Evolutionary conservation across 2,329 filamentous ascomycete species (phyloP).

Genomic region (Colletotrichum somersetense): DNA sequence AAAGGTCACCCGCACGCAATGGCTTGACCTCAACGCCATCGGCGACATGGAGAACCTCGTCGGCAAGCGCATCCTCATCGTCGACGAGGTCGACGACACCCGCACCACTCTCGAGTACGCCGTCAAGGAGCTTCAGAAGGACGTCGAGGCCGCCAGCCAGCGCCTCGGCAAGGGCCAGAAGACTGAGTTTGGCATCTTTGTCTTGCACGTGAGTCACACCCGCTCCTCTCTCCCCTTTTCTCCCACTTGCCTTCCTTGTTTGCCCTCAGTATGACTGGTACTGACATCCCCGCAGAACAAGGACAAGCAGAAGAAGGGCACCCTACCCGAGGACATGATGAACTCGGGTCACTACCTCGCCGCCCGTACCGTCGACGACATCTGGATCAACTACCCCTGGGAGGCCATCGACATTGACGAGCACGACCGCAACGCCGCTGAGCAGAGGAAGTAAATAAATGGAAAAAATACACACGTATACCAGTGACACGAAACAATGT

Average conservation of each 20-base stretch:
- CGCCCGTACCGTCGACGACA: conserved; percentile 88
- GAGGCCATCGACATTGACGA: conserved; percentile 94
- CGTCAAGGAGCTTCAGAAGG: conserved; percentile 92
- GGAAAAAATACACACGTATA: conserved; percentile 4
- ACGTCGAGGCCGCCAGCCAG: conserved; percentile 84
- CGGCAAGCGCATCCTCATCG: conserved; percentile 91
- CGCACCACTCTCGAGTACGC: conserved; percentile 95
- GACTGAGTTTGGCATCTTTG: conserved; percentile 94
- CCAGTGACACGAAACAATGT: conserved; percentile 14
- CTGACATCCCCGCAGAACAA: conserved; percentile 78
- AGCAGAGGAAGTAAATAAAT: conserved; percentile 51
- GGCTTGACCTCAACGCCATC: conserved; percentile 90
- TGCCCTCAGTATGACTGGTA: conserved; percentile 15
- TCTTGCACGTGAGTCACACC: conserved; percentile 79
- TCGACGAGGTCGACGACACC: conserved; percentile 96
- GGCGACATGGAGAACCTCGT: conserved; percentile 88
- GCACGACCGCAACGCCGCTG: conserved; percentile 80
- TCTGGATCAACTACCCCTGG: conserved; percentile 99
- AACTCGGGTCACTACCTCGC: conserved; percentile 81
- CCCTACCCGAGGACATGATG: conserved; percentile 83
- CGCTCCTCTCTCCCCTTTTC: not conserved
- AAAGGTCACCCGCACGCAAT: conserved; percentile 97
- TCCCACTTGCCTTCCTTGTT: not conserved
- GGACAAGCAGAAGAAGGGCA: conserved; percentile 95
- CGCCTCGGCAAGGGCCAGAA: conserved; percentile 72